Percentiles rank a stretch among this genome's conserved stretches.
phyloP scores from a whole-genome alignment of 305 asterid species.

The Solanum hybrid region DNA sequence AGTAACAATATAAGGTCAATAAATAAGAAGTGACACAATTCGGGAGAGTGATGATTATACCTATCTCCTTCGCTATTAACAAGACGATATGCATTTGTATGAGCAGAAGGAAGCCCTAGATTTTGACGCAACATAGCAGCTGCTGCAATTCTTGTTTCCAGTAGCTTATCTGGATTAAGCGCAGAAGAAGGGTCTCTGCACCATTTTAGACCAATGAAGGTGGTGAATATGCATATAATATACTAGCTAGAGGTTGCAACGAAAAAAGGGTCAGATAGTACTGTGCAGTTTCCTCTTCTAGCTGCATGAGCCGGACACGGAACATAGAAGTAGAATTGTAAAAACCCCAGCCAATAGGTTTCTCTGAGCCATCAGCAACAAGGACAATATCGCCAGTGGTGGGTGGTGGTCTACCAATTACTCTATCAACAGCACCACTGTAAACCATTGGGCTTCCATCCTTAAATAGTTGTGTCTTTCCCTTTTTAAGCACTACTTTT shows the following conservation, averaged over 20 bases:
- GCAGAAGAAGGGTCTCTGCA: slow-evolving; percentile 65
- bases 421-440: slow-evolving; percentile 92
- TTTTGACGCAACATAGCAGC: slow-evolving; percentile 29
- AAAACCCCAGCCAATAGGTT: slow-evolving; percentile 86
- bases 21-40: neutral
- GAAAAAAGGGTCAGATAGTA: slow-evolving; percentile 2
- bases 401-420: slow-evolving; percentile 86
- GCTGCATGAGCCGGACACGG: slow-evolving; percentile 91
- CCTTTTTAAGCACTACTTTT: slow-evolving; percentile 86
- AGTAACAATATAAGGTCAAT: neutral
- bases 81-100: slow-evolving; percentile 44
- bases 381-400: slow-evolving; percentile 79
- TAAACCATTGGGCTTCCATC: slow-evolving; percentile 96
- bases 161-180: slow-evolving; percentile 30
- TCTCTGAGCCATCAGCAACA: slow-evolving; percentile 81
- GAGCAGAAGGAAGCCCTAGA: slow-evolving; percentile 35
- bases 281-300: slow-evolving; percentile 67
- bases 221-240: neutral
- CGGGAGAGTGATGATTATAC: slow-evolving; percentile 18
- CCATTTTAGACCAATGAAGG: neutral
- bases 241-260: neutral
- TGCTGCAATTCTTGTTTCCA: slow-evolving; percentile 37
- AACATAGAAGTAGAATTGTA: slow-evolving; percentile 91
- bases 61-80: slow-evolving; percentile 89
- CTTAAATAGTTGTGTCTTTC: slow-evolving; percentile 78